Conservation (phyloP, 1,139 yeast genomes). For the Williopsis jadinii region DNA sequence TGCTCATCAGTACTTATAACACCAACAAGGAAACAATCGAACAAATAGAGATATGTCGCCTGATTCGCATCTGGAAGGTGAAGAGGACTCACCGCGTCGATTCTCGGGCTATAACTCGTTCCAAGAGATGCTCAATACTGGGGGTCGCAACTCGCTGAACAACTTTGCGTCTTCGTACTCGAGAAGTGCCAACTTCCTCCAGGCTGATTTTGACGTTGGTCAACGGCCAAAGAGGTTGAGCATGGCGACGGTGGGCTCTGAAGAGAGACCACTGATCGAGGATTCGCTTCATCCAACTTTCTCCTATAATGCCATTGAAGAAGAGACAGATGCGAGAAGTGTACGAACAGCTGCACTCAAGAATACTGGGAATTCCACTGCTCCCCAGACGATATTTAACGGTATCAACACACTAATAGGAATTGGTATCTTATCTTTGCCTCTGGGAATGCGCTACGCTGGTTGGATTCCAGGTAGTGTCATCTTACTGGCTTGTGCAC, state of each 20-base stretch:
- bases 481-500: conserved; percentile 42
- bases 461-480: conserved; percentile 68
- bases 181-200: conserved; percentile 19
- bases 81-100: conserved; percentile 7
- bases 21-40: not conserved
- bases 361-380: conserved; percentile 45
- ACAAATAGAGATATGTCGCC: too few species aligned
- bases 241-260: conserved; percentile 6
- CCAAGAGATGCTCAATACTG: conserved; percentile 17
- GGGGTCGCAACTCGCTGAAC: conserved; percentile 20
- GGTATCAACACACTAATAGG: conserved; percentile 83
- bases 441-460: conserved; percentile 69
- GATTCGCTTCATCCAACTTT: not conserved
- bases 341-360: conserved; percentile 26
- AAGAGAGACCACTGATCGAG: not conserved
- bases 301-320: conserved; percentile 16
- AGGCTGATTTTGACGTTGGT: conserved; percentile 20
- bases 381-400: conserved; percentile 83
- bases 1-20: not conserved
- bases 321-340: conserved; percentile 48
- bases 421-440: conserved; percentile 77
- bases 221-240: conserved; percentile 12
- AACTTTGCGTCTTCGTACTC: conserved; percentile 21
- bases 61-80: too few species aligned
- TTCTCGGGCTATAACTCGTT: conserved; percentile 18